Conservation (phyloP, 2,329 filamentous ascomycete species). For the Xylariales sp. region DNA sequence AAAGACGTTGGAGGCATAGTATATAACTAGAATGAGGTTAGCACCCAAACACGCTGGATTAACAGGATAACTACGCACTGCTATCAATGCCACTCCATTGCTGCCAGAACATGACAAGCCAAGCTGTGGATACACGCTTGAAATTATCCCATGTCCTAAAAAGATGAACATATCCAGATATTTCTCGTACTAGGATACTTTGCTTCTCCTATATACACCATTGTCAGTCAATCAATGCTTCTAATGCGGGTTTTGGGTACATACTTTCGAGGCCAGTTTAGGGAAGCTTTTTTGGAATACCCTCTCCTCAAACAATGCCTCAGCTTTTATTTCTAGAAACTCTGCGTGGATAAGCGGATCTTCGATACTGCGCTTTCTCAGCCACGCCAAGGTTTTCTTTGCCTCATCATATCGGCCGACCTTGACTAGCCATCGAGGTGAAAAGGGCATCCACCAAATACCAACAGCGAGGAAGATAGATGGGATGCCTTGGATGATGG, state of each 20-base stretch:
- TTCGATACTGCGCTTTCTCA: constrained; percentile 42
- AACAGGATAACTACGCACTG: constrained; percentile 2
- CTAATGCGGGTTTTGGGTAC: constrained; percentile 13
- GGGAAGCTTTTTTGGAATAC: constrained; percentile 24
- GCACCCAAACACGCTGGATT: neutral
- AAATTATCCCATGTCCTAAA: constrained; percentile 41
- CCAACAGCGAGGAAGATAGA: constrained; percentile 23
- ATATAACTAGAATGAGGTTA: constrained; percentile 26
- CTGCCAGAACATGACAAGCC: constrained; percentile 54
- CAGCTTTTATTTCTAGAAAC: constrained; percentile 43
- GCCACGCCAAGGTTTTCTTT: constrained; percentile 38
- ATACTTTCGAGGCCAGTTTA: constrained; percentile 28
- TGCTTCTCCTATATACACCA: constrained; percentile 17
- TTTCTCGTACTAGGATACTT: constrained; percentile 37
- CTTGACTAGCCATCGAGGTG: constrained; percentile 47
- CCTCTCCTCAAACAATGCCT: constrained; percentile 47
- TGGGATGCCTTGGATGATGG: constrained; percentile 22
- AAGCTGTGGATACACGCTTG: constrained; percentile 39
- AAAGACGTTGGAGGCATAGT: constrained; percentile 42
- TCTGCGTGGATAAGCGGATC: constrained; percentile 49
- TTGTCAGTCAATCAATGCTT: neutral
- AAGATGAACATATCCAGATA: constrained; percentile 44
- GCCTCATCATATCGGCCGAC: constrained; percentile 43
- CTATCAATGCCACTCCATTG: constrained; percentile 26
- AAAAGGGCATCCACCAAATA: constrained; percentile 43